Evolutionary conservation across 345 rosid species (phyloP).

Genomic region (Eucalyptus regnans): DNA sequence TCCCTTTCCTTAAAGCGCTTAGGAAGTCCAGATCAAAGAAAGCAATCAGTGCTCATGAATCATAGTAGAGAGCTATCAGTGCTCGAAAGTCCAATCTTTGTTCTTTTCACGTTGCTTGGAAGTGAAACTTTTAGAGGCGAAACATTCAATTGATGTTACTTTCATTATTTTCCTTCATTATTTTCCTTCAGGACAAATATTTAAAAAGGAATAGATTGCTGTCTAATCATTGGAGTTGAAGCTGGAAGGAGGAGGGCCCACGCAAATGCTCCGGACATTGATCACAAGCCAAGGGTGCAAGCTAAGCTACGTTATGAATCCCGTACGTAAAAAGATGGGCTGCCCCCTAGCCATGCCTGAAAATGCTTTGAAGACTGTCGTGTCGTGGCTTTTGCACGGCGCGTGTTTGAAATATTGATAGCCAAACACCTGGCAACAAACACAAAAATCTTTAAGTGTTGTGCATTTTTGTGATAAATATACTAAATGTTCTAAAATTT

Average conservation of each 20-base stretch:
- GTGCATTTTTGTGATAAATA: neutral
- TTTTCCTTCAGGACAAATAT: neutral
- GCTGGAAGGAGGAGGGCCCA: neutral
- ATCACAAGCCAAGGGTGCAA: neutral
- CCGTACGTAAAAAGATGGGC: neutral
- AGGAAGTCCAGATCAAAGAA: neutral
- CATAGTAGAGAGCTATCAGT: neutral
- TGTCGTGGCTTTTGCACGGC: neutral
- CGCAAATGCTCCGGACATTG: neutral
- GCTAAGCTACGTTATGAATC: neutral
- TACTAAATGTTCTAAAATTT: no score
- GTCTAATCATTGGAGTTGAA: neutral
- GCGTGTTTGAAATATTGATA: accelerated
- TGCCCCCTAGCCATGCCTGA: neutral
- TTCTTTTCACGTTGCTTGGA: neutral
- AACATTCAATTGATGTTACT: neutral
- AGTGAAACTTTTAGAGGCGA: neutral
- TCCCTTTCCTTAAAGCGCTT: neutral
- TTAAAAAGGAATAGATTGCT: neutral
- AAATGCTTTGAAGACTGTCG: neutral
- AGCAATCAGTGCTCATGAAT: neutral
- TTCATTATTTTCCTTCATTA: neutral
- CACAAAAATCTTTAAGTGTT: neutral
- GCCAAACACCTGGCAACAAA: neutral
- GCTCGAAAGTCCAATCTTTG: neutral